A percentile compares a stretch with the other conserved stretches of the same genome.
Conservation (phyloP, 2,329 filamentous ascomycete species). For the Diaporthe humulicola region DNA sequence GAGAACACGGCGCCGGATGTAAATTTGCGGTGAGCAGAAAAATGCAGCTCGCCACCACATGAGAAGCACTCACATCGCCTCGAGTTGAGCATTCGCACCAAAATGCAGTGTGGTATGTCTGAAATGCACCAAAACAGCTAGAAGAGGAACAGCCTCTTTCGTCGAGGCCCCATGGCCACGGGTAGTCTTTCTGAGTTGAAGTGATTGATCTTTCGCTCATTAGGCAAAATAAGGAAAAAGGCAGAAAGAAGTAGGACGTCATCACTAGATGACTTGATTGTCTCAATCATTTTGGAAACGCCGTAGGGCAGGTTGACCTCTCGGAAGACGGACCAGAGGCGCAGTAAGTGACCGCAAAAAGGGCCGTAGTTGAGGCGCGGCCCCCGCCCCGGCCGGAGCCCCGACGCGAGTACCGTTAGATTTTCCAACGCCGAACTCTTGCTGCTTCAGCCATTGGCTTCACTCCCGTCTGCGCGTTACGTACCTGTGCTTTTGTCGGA, state of each 20-base stretch:
- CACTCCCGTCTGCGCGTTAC: not conserved
- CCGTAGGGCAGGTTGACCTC: not conserved
- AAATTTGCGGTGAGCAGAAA: not conserved
- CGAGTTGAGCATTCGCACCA: not conserved
- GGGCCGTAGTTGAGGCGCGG: constrained; percentile 8
- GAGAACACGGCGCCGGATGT: not conserved
- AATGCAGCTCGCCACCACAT: not conserved
- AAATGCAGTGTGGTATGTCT: not conserved
- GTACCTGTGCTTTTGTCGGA: constrained; percentile 11
- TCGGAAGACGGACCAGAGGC: constrained; percentile 7
- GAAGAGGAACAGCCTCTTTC: not conserved
- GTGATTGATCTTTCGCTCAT: not conserved
- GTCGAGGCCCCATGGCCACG: too few species aligned
- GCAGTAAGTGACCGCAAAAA: constrained; percentile 12
- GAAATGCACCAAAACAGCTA: not conserved
- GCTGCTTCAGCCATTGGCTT: constrained; percentile 18
- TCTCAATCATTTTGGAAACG: not conserved
- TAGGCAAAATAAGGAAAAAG: not conserved
- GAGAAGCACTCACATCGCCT: fast-evolving
- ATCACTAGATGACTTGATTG: constrained; percentile 21
- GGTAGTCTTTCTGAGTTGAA: not conserved
- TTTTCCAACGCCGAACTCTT: constrained; percentile 21
- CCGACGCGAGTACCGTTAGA: constrained; percentile 9
- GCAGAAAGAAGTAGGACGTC: not conserved
- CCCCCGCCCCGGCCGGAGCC: constrained; percentile 16